Base-by-base conservation (phyloP, 2,329 filamentous ascomycete species). In the Fusarium torreyae region DNA sequence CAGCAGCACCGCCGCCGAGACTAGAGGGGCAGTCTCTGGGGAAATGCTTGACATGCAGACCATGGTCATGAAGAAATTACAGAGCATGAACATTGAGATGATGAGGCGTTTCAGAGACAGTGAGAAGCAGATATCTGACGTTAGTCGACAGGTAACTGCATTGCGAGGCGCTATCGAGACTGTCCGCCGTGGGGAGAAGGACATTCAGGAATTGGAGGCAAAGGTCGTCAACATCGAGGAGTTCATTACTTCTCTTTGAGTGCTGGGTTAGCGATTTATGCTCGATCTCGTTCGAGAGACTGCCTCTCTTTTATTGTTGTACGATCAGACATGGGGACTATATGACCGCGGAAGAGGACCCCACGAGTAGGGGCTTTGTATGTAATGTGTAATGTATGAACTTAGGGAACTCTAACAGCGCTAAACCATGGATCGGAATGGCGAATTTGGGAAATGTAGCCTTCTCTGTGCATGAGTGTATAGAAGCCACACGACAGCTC, bases 191-290 rank as follows among this genome's bases (percentile, higher is more conserved):
- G 34, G 44, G 38, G 20, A 28, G 34, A 40, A 38, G n/a, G 26
- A 33, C 15, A 14, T 59, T 9, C 26, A 57, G 17, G 34, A 48
- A 22, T 7, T 57, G 31, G 26, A 45, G 34, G 33, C 33, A 14
- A 46, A 10, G 15, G 18, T 18, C 26, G 22, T 33, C 34, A 59
- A 46, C 6, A 34, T 46, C 17, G 51, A 59, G n/a, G 20, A 57
- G 40, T 40, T 33, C n/a, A 57, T 40, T 24, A n/a, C 31, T 42
- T 46, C 51, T 13, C 57, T 46, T 15, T 59, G 28, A 59, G 26
- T 2, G 20, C n/a, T 33, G 8, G 15, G 8, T 26, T 3, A 5
- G 9, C 17, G 3, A 31, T 11, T 11, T 2, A 31, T 15, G 11
- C 10, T 26, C n/a, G 26, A 13, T 22, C 4, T 33, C 28, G 9